These are phyloP conservation scores for Beauveria asiatica DNA, from an alignment of 2,329 filamentous ascomycete genomes.

Conservation along the genomic window DNA sequence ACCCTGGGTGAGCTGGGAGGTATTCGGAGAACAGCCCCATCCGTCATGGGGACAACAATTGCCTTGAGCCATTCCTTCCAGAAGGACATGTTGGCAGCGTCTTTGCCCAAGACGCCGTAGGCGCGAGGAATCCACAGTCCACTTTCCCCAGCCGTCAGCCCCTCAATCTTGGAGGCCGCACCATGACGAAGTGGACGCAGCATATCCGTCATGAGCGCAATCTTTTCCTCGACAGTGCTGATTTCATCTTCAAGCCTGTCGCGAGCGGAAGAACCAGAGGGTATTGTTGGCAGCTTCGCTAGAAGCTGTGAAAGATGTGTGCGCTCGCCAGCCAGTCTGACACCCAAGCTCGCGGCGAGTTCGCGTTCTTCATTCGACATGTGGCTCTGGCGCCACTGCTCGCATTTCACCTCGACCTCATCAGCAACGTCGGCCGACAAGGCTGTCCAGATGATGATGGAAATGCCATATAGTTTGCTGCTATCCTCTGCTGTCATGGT, in stretches of 20 bases:
- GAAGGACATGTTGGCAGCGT: conserved; percentile 75
- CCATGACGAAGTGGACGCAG: conserved; percentile 85
- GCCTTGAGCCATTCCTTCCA: conserved; percentile 99
- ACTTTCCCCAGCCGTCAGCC: conserved; percentile 87
- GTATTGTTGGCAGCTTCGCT: conserved; percentile 69
- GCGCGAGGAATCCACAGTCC: conserved; percentile 92
- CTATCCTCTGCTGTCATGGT: conserved; percentile 94
- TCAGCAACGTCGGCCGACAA: conserved; percentile 74
- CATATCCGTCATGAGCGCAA: conserved; percentile 92
- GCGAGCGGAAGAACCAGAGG: conserved; percentile 71
- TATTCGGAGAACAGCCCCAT: conserved; percentile 72
- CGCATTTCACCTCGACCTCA: conserved; percentile 73
- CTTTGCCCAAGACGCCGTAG: conserved; percentile 84
- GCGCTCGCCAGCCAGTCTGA: conserved; percentile 76
- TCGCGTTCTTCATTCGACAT: conserved; percentile 90
- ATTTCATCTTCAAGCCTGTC: conserved; percentile 90
- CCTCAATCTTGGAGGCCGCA: conserved; percentile 94
- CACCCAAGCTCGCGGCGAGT: conserved; percentile 81
- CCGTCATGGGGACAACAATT: conserved; percentile 90
- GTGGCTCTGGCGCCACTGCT: conserved; percentile 74
- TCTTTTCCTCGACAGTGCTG: conserved; percentile 93
- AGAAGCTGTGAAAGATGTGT: conserved; percentile 85
- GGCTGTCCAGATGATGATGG: conserved; percentile 86
- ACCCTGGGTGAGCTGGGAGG: conserved; percentile 83
- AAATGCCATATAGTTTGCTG: conserved; percentile 85